Base-by-base conservation (phyloP, 1,284 basidiomycete genomes). In the Austroboletus niveus region DNA sequence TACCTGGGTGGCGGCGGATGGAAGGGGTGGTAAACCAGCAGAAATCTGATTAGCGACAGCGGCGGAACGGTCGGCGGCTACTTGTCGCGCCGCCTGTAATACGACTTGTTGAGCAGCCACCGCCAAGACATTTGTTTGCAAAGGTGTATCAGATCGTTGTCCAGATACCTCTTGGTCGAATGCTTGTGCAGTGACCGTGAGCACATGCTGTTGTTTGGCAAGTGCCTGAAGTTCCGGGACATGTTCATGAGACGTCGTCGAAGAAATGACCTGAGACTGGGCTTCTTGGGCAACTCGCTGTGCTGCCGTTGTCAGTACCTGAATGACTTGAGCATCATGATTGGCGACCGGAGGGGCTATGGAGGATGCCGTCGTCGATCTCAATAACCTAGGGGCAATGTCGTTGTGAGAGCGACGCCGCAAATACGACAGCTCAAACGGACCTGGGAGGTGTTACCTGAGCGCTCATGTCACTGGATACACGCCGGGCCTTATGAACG, bases 21-120 rank as follows among this genome's bases (percentile, higher is more conserved):
- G 74, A 3, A 67, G 62, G 1, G 66, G 62, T 1, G 68, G 60
- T 27, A 75, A 55, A 15, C 77, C 75, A 14, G 72, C 72, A 5
- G 69, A 71, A 20, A 75, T 64, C 44, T 69, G 74, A 38, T 58
- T 60, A 9, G 69, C 72, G 17, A 74, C 73, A 5, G 71, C 75
- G 12, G 73, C 75, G 10, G 76, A 74, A 31, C 75, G 77, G 53
- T 82, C 80, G 8, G 78, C 77, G 15, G 75, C 79, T n/a, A 82
- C 79, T 52, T 81, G 79, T 54, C 86, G 83, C 8, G 88, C 88
- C 32, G 88, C 89, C 62, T 87, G 84, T 42, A 89, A 75, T 40
- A 91, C 88, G 45, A 91, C 84, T 52, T 87, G 81, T 60, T 89
- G 85, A 11, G 87, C 87, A 6, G 88, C 88, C 9, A 81, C 82